These are phyloP conservation scores for Thalassia testudinum DNA, from an alignment of 116 monocot species.

Conservation along the genomic window DNA sequence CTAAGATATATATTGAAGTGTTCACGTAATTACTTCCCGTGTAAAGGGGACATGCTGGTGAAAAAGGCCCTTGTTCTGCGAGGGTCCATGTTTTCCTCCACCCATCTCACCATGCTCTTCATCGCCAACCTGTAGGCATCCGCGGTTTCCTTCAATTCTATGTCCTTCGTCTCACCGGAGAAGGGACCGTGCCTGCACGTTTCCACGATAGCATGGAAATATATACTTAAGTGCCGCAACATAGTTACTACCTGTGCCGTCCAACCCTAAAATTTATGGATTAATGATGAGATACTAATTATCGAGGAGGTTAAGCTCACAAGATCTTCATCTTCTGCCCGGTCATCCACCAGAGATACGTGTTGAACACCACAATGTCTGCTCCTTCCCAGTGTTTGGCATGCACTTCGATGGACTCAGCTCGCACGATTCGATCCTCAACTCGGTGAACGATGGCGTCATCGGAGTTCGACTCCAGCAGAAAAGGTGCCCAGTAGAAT, in stretches of 20 bases:
- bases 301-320: not conserved
- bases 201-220: not conserved
- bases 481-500: slow-evolving; percentile 70
- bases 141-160: slow-evolving; percentile 12
- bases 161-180: slow-evolving; percentile 8
- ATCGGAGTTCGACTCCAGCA: slow-evolving; percentile 47
- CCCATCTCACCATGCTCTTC: slow-evolving; percentile 39
- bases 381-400: slow-evolving; percentile 35
- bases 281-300: too few species aligned
- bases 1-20: too few species aligned
- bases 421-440: slow-evolving; percentile 26
- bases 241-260: not conserved
- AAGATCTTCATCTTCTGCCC: slow-evolving; percentile 37
- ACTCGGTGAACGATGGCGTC: slow-evolving; percentile 32
- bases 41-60: slow-evolving; percentile 46
- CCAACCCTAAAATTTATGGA: slow-evolving; percentile 20
- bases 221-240: slow-evolving; percentile 8
- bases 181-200: slow-evolving; percentile 15
- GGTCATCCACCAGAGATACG: slow-evolving; percentile 69
- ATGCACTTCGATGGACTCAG: slow-evolving; percentile 29
- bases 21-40: slow-evolving; percentile 19
- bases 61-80: slow-evolving; percentile 32
- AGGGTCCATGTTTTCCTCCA: slow-evolving; percentile 27
- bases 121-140: slow-evolving; percentile 40
- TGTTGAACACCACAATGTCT: slow-evolving; percentile 46